phyloP scores from a whole-genome alignment of 1,284 basidiomycete species.

The Cronartium quercuum region DNA sequence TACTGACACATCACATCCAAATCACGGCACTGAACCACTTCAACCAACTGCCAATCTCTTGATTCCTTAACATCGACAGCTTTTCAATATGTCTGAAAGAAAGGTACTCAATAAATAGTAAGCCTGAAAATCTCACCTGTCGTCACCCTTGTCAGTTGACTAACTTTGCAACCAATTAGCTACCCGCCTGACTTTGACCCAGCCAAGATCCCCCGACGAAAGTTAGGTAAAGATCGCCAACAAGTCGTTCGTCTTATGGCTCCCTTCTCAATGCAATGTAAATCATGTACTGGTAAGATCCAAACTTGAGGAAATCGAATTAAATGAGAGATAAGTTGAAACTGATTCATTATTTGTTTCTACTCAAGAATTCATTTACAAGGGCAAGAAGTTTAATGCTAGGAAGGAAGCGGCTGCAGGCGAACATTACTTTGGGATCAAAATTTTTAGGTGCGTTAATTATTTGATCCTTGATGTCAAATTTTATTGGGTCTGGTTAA shows the following conservation, averaged over 20 bases:
- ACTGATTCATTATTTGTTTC: neutral
- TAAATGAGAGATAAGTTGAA: neutral
- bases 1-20: too few species aligned
- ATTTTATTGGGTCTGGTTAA: neutral
- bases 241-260: conserved; percentile 98
- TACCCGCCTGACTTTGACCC: conserved; percentile 84
- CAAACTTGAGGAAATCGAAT: neutral
- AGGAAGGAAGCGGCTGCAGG: conserved; percentile 95
- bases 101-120: conserved; percentile 50
- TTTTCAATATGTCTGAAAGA: conserved; percentile 50
- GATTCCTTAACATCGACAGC: too few species aligned
- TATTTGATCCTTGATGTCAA: conserved; percentile 51
- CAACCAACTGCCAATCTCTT: neutral
- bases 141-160: neutral
- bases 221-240: conserved; percentile 81
- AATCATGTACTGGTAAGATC: conserved; percentile 41
- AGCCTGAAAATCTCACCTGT: neutral
- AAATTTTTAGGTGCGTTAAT: conserved; percentile 60
- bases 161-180: conserved; percentile 39
- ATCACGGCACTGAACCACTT: too few species aligned
- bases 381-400: conserved; percentile 94
- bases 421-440: conserved; percentile 97
- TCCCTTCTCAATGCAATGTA: conserved; percentile 84
- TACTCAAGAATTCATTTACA: conserved; percentile 38
- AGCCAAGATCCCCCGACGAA: conserved; percentile 83